These are phyloP conservation scores for Borovskyia barvae DNA, from an alignment of 208 protist species.

Conservation along the genomic window DNA sequence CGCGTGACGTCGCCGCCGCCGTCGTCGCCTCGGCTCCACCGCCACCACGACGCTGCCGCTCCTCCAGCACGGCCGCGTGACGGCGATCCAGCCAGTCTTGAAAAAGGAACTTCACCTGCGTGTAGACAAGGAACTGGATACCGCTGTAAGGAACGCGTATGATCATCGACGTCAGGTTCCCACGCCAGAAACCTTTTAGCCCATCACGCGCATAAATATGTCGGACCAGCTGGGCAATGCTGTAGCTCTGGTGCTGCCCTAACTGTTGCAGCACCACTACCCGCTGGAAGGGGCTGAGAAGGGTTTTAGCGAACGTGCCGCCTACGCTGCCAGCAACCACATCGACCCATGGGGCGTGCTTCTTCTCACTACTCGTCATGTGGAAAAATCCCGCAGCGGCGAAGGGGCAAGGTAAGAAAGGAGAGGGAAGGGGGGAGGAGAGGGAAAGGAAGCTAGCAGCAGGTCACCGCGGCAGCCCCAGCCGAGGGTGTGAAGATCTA, in stretches of 20 bases:
- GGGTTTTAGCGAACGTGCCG: constrained; percentile 72
- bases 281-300: constrained; percentile 83
- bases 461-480: too few species aligned
- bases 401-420: not conserved
- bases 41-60: too few species aligned
- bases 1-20: not conserved
- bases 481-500: too few species aligned
- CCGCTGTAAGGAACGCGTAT: constrained; percentile 88
- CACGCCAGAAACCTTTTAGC: constrained; percentile 80
- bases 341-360: constrained; percentile 78
- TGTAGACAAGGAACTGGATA: constrained; percentile 86
- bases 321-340: constrained; percentile 75
- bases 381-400: not conserved
- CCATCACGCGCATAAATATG: constrained; percentile 67
- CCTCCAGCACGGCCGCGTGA: not conserved
- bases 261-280: constrained; percentile 87
- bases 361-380: constrained; percentile 56
- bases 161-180: constrained; percentile 88
- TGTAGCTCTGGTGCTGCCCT: constrained; percentile 57
- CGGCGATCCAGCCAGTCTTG: constrained; percentile 57
- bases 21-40: not conserved
- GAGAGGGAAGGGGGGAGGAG: not conserved
- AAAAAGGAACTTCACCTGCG: constrained; percentile 73
- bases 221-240: constrained; percentile 33
- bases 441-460: not conserved